These are phyloP conservation scores for Tolypocladium pustulatum DNA, from an alignment of 2,329 filamentous ascomycete species.

Conservation along the genomic window DNA sequence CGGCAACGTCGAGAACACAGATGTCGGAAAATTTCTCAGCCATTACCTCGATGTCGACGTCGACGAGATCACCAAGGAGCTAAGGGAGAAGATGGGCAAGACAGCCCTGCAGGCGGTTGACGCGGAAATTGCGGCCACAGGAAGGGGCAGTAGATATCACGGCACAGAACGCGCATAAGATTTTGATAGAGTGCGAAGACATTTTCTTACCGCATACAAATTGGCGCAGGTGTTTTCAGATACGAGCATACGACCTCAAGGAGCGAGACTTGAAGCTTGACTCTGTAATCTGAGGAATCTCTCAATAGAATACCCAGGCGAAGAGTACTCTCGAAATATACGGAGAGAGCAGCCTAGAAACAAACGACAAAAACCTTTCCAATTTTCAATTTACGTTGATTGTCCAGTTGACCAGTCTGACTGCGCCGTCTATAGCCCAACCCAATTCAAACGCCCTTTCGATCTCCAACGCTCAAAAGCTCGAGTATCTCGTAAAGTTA, in stretches of 20 bases:
- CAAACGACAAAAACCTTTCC: not conserved
- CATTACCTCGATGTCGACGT: conserved; percentile 75
- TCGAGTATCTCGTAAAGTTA: not conserved
- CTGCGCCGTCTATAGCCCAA: not conserved
- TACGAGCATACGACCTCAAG: not conserved
- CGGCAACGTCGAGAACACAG: conserved; percentile 92
- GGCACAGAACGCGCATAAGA: not conserved
- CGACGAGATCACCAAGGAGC: conserved; percentile 63
- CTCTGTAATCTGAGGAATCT: not conserved
- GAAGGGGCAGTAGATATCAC: not conserved
- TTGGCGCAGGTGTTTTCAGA: not conserved
- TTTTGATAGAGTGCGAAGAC: not conserved
- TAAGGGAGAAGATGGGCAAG: conserved; percentile 44
- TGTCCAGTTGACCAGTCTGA: not conserved
- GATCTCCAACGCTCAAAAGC: not conserved
- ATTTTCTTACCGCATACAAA: not conserved
- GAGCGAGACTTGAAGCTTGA: not conserved
- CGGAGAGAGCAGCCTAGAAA: not conserved
- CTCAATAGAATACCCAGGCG: not conserved
- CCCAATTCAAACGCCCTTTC: not conserved
- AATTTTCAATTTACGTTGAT: not conserved
- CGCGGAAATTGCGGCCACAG: not conserved
- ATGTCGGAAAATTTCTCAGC: conserved; percentile 73
- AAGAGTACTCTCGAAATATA: not conserved
- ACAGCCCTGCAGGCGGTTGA: conserved; percentile 1